These are phyloP conservation scores for Lipomyces sp. DNA, from an alignment of 805 yeast genomes.

Conservation along the genomic window DNA sequence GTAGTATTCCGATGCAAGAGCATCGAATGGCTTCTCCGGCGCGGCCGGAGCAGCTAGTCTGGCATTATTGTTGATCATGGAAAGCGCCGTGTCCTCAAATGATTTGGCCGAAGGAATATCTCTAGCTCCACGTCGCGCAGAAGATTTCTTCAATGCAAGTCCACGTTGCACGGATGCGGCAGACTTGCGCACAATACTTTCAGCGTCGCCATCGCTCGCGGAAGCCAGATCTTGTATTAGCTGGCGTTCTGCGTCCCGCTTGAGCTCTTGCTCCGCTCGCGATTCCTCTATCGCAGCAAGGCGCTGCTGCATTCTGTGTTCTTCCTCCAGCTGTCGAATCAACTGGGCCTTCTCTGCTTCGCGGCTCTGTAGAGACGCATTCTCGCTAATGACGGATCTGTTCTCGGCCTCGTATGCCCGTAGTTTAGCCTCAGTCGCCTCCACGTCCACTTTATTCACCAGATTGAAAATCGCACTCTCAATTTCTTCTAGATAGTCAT, in stretches of 20 bases:
- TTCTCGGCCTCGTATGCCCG: slow-evolving; percentile 67
- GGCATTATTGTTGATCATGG: slow-evolving; percentile 7
- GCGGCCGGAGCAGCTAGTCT: slow-evolving; percentile 21
- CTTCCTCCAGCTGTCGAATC: slow-evolving; percentile 62
- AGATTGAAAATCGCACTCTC: slow-evolving; percentile 79
- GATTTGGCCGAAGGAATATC: slow-evolving; percentile 33
- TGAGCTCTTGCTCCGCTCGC: slow-evolving; percentile 24
- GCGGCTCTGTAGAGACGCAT: slow-evolving; percentile 63
- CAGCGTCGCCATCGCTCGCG: slow-evolving; percentile 32
- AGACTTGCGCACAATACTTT: slow-evolving; percentile 13
- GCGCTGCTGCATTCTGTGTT: slow-evolving; percentile 44
- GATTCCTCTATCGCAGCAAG: slow-evolving; percentile 18
- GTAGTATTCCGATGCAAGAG: slow-evolving; percentile 87
- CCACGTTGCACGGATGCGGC: slow-evolving; percentile 36
- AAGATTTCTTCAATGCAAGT: slow-evolving; percentile 58
- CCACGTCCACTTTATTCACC: slow-evolving; percentile 65
- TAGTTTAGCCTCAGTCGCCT: slow-evolving; percentile 60
- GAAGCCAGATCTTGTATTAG: slow-evolving; percentile 38
- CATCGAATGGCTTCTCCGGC: slow-evolving; percentile 71
- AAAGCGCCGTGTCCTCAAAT: slow-evolving; percentile 27
- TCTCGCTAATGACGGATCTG: slow-evolving; percentile 69
- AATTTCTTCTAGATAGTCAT: slow-evolving; percentile 75
- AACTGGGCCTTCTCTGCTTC: slow-evolving; percentile 63
- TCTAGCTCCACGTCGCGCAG: slow-evolving; percentile 53
- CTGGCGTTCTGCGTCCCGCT: slow-evolving; percentile 23